phyloP scores from a whole-genome alignment of 2,329 filamentous ascomycete species.

The Thelonectria discophora region DNA sequence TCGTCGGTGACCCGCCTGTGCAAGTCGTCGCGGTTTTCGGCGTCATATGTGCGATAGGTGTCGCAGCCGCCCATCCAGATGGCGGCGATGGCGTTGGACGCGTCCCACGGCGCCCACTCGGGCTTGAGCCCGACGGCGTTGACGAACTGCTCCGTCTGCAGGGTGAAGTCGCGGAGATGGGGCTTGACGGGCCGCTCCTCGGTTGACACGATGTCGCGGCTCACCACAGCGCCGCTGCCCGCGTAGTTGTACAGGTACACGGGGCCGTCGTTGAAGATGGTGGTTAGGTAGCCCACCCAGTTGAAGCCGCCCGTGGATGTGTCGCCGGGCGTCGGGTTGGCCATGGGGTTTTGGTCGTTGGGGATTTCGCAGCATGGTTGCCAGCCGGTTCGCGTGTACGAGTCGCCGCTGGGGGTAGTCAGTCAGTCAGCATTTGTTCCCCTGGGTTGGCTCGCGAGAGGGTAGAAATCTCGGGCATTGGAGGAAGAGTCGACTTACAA shows the following conservation, averaged over 20 bases:
- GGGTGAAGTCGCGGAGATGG: slow-evolving; percentile 1
- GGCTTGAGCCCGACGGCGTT: slow-evolving; percentile 3
- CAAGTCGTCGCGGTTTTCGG: neutral
- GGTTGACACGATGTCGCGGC: neutral
- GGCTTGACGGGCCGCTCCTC: neutral
- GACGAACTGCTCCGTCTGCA: slow-evolving; percentile 10
- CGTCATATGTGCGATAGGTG: neutral
- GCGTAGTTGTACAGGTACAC: slow-evolving; percentile 13
- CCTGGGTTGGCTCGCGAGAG: too few relatives aligned
- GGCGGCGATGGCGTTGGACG: slow-evolving; percentile 1
- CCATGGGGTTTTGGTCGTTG: slow-evolving; percentile 3
- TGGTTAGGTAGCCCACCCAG: slow-evolving; percentile 14
- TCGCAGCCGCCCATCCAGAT: slow-evolving; percentile 19
- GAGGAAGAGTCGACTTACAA: neutral
- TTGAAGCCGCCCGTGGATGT: slow-evolving; percentile 7
- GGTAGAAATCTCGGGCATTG: too few relatives aligned
- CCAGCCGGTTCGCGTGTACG: slow-evolving; percentile 14
- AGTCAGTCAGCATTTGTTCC: too few relatives aligned
- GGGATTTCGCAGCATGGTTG: neutral
- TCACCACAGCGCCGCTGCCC: neutral
- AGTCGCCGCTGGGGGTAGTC: slow-evolving; percentile 5
- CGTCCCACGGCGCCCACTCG: slow-evolving; percentile 6
- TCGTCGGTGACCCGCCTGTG: neutral
- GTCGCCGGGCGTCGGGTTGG: neutral
- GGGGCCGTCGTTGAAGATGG: slow-evolving; percentile 5